Evolutionary conservation across 176 grass and related monocot species (phyloP).

Genomic region (Phoenix dactylifera): DNA sequence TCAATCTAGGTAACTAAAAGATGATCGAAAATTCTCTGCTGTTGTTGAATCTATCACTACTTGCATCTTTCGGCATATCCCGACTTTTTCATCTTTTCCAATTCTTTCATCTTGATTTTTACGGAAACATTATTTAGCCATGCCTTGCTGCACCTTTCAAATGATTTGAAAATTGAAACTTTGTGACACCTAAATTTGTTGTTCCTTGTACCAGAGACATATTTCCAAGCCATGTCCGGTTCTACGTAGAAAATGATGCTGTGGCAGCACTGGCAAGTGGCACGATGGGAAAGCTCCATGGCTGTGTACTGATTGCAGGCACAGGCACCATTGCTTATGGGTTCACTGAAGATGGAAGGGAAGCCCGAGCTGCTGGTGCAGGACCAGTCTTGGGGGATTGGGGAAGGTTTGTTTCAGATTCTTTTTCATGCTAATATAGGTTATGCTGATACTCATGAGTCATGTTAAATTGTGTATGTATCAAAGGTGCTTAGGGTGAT

Average conservation of each 20-base stretch:
- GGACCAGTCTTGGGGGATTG: conserved; percentile 93
- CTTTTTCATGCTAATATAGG: background rate
- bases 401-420: conserved; percentile 55
- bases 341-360: conserved; percentile 80
- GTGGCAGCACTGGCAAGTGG: conserved; percentile 92
- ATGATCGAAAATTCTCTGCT: too few species aligned
- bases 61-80: too few species aligned
- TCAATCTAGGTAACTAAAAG: too few species aligned
- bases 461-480: too few species aligned
- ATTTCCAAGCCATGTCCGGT: conserved; percentile 55
- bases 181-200: conserved; percentile 4
- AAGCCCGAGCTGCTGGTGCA: conserved; percentile 88
- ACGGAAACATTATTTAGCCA: background rate
- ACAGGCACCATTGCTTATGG: conserved; percentile 95
- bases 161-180: too few species aligned
- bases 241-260: conserved; percentile 96
- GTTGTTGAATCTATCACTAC: too few species aligned
- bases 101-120: too few species aligned
- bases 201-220: conserved; percentile 39
- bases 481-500: too few species aligned
- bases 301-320: conserved; percentile 91
- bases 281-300: conserved; percentile 91
- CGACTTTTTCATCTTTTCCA: too few species aligned
- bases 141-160: background rate
- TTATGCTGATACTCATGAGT: background rate